Conservation (phyloP, 768 basidiomycete genomes). For the Nidularia pulvinata region DNA sequence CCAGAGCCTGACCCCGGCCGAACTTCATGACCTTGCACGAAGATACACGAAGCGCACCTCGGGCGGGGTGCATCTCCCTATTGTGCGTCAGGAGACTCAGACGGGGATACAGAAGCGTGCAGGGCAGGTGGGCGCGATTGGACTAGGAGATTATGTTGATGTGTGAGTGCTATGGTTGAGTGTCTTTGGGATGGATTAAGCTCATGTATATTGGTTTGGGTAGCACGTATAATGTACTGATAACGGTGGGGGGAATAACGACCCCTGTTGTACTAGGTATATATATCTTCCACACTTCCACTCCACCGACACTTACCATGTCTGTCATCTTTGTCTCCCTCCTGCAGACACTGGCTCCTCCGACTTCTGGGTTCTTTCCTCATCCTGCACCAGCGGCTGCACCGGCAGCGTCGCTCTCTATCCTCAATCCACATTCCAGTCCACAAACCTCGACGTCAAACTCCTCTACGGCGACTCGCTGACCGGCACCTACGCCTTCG, state of each 20-base stretch:
- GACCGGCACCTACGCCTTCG: conserved; percentile 69
- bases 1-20: no score
- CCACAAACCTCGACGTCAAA: conserved; percentile 40
- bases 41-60: conserved; percentile 23
- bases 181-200: conserved; percentile 1
- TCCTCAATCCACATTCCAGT: conserved; percentile 46
- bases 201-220: no score
- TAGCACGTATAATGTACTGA: conserved; percentile 65
- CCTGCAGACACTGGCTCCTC: conserved; percentile 72
- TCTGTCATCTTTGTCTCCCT: no score
- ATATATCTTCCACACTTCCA: no score
- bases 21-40: conserved; percentile 18
- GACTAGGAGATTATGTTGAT: conserved; percentile 63
- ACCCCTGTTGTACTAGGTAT: conserved; percentile 66
- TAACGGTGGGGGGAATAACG: conserved; percentile 51
- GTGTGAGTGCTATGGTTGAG: conserved; percentile 40
- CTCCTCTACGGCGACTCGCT: conserved; percentile 72
- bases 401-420: conserved; percentile 41
- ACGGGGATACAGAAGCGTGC: conserved; percentile 19
- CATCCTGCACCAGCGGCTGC: conserved; percentile 48
- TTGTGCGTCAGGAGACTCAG: conserved; percentile 18
- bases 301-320: no score
- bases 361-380: conserved; percentile 73
- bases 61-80: conserved; percentile 34
- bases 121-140: conserved; percentile 37